Percentiles rank a stretch among this genome's conserved stretches.
These are phyloP conservation scores for Trichoderma polysporum DNA, from an alignment of 2,329 filamentous ascomycete genomes.

Conservation along the genomic window DNA sequence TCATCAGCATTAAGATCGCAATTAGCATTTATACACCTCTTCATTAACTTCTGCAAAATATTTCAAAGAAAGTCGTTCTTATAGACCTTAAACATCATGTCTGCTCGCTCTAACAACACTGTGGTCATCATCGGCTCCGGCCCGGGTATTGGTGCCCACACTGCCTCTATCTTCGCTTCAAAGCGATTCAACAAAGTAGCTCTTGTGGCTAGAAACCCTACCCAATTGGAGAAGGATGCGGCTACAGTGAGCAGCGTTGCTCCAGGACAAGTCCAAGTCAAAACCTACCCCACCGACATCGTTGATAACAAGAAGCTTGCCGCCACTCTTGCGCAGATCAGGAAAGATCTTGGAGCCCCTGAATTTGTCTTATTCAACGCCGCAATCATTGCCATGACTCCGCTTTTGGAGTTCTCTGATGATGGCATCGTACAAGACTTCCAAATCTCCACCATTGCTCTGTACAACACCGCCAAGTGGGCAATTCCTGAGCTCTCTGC, in stretches of 20 bases:
- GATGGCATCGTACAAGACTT: slow-evolving; percentile 51
- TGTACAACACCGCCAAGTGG: slow-evolving; percentile 49
- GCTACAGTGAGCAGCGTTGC: slow-evolving; percentile 35
- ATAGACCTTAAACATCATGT: background rate
- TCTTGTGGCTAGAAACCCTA: slow-evolving; percentile 45
- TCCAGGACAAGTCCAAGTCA: slow-evolving; percentile 35
- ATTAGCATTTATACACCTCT: background rate
- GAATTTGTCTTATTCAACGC: slow-evolving; percentile 55
- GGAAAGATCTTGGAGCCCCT: slow-evolving; percentile 41
- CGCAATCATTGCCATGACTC: slow-evolving; percentile 45
- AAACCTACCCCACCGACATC: slow-evolving; percentile 46
- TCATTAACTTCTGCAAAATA: background rate
- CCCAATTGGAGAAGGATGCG: slow-evolving; percentile 41
- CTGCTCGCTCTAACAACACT: slow-evolving; percentile 11
- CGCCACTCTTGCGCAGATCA: slow-evolving; percentile 41
- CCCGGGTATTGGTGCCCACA: slow-evolving; percentile 91
- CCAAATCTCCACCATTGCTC: slow-evolving; percentile 47
- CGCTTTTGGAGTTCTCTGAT: slow-evolving; percentile 42
- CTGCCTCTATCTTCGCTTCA: slow-evolving; percentile 75
- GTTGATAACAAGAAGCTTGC: slow-evolving; percentile 39
- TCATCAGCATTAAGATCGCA: background rate
- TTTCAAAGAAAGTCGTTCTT: background rate
- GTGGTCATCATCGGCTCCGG: slow-evolving; percentile 80
- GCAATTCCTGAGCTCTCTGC: slow-evolving; percentile 44
- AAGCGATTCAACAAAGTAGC: slow-evolving; percentile 71